Conservation (phyloP, 441 rosid genomes). For the Flueggea neowawraea region DNA sequence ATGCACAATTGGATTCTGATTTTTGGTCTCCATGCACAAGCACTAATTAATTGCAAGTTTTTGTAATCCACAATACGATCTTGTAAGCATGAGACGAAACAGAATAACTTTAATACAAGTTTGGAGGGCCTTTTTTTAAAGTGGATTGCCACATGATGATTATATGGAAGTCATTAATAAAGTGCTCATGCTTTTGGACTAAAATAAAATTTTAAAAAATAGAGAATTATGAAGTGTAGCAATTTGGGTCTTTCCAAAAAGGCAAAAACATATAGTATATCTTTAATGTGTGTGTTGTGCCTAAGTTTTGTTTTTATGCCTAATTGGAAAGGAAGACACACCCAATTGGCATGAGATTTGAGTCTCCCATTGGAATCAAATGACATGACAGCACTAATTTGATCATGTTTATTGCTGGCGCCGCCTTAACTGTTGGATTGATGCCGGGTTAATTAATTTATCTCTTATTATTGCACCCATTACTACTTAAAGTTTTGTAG, state of each 20-base stretch:
- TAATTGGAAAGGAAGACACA: constrained; percentile 6
- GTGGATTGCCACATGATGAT: constrained; percentile 18
- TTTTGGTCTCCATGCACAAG: not conserved
- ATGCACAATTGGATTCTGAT: constrained; percentile 1
- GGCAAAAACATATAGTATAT: too few species aligned
- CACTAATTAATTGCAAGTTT: not conserved
- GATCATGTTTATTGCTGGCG: constrained; percentile 7
- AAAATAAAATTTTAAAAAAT: not conserved
- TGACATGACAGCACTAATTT: constrained; percentile 24
- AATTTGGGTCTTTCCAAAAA: constrained; percentile 19
- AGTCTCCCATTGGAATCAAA: constrained; percentile 15
- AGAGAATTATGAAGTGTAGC: not conserved
- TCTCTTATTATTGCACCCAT: not conserved
- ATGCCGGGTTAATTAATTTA: not conserved
- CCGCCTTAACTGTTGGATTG: constrained; percentile 2
- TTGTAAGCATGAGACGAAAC: constrained; percentile 29
- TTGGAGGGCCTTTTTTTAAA: constrained; percentile 14
- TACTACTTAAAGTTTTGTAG: too few species aligned
- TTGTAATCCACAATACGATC: constrained; percentile 8
- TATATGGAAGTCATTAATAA: constrained; percentile 21
- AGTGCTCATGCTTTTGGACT: constrained; percentile 24
- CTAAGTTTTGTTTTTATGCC: constrained; percentile 22
- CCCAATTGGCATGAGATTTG: constrained; percentile 16
- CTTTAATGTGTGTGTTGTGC: not conserved
- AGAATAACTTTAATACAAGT: constrained; percentile 16